Percentiles rank a stretch among this genome's conserved stretches.
Conservation (phyloP, 345 rosid species). For the Ceriops tagal region DNA sequence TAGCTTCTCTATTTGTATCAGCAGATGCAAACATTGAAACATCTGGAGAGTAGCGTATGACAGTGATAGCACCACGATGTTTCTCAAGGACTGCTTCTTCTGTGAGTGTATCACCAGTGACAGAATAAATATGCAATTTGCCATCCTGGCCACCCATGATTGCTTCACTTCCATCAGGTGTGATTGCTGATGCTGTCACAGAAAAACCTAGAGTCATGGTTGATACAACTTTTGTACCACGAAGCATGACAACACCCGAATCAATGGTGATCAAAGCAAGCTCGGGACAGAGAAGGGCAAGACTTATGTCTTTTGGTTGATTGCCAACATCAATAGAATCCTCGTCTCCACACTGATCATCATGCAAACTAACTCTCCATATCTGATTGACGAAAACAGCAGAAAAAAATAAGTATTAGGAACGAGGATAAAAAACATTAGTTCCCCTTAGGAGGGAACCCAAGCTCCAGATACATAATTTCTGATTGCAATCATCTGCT, state of each 20-base stretch:
- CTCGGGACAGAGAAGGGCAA: slow-evolving; percentile 63
- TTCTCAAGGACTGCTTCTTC: slow-evolving; percentile 84
- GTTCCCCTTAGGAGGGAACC: not conserved
- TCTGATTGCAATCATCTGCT: too few species aligned
- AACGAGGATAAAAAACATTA: not conserved
- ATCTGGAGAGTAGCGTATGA: slow-evolving; percentile 83
- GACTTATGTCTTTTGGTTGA: slow-evolving; percentile 88
- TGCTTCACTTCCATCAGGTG: slow-evolving; percentile 94
- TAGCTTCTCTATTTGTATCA: slow-evolving; percentile 85
- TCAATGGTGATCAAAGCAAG: slow-evolving; percentile 66
- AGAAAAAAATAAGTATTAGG: slow-evolving; percentile 5
- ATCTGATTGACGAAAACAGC: slow-evolving; percentile 37
- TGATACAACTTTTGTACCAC: slow-evolving; percentile 61
- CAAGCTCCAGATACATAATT: too few species aligned
- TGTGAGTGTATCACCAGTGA: slow-evolving; percentile 59
- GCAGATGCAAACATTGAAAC: slow-evolving; percentile 89
- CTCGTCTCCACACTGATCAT: slow-evolving; percentile 65
- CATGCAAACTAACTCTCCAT: slow-evolving; percentile 67
- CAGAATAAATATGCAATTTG: slow-evolving; percentile 66
- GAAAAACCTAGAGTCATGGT: slow-evolving; percentile 69
- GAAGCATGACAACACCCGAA: slow-evolving; percentile 77
- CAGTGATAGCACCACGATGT: slow-evolving; percentile 85
- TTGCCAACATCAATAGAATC: slow-evolving; percentile 65
- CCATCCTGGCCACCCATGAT: slow-evolving; percentile 82
- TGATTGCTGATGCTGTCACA: slow-evolving; percentile 71